Evolutionary conservation across 1,284 basidiomycete species (phyloP), one percentile per base, ranked within the genome.

Genomic region (Sutorius eximius): DNA sequence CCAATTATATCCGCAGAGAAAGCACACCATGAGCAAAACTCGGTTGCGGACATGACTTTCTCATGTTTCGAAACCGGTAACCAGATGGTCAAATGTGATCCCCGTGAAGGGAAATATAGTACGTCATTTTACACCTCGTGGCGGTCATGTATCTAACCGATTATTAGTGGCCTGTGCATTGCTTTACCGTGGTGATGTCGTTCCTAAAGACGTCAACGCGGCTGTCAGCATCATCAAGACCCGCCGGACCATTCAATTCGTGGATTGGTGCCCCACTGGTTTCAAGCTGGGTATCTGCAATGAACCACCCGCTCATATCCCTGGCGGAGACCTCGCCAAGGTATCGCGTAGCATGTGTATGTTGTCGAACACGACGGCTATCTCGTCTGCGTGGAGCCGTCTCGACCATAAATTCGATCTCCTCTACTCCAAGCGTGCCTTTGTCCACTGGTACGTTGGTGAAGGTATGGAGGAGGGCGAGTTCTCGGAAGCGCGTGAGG

Each of bases 381-480:
- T 95, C 71, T 91, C 93, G 37, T 78, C 81, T 13, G 93, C 93
- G 22, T 95, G 93, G 93, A 89, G 86, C 65, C 85, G 91, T 52
- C 82, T 94, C 43, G 91, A 97, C 81, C 91, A 95, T 81, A 97
- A 97, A 77, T 97, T 97, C 68, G 94, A 97, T 73, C 82, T 97
- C 55, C 82, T 97, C 37, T 92, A 92, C 77, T 95, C 89, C 60
- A 95, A 91, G 78, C 90, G 89, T 74, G 93, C 88, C 56, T 95
- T 95, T 71, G 93, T 91, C 45, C 88, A 95, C 78, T 91, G 93
- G 92, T 96, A 95, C 66, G 92, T 94, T 60, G 95, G 95, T 64
- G 95, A 97, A 75, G 95, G 95, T 77, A 98, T 98, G 95, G 95
- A 98, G 75, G 95, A 98, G 79, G 95, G 95, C 71, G 95, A 98